These are phyloP conservation scores for Dictyostelium purpureum DNA, from an alignment of 78 protist genomes.

Conservation along the genomic window DNA sequence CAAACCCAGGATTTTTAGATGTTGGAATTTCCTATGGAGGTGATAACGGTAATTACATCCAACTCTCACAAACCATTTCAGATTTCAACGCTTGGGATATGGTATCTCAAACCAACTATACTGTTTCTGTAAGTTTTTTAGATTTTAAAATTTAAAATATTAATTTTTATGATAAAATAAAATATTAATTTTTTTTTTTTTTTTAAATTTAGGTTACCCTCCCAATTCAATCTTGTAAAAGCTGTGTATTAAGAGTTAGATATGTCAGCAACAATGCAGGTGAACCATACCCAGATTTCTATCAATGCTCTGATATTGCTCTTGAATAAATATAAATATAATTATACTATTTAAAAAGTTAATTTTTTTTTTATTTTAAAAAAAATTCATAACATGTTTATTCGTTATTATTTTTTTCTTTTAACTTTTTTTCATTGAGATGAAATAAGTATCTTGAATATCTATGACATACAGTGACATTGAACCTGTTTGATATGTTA, in stretches of 20 bases:
- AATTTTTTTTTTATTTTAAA: background rate
- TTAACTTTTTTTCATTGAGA: no score
- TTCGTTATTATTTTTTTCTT: no score
- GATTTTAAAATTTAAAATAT: background rate
- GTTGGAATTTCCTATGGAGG: conserved; percentile 49
- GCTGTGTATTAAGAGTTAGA: conserved; percentile 67
- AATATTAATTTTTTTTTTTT: no score
- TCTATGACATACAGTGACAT: no score
- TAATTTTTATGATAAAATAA: background rate
- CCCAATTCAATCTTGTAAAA: conserved; percentile 31
- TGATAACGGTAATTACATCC: conserved; percentile 17
- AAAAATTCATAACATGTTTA: no score
- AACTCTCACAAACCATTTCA: background rate
- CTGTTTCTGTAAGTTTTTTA: conserved; percentile 12
- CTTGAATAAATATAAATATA: no score
- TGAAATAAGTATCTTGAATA: no score
- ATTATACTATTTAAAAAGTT: no score
- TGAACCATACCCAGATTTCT: conserved; percentile 47
- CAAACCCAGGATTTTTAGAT: conserved; percentile 46
- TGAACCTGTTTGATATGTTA: no score
- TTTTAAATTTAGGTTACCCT: background rate
- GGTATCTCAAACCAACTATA: conserved; percentile 50
- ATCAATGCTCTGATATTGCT: conserved; percentile 53
- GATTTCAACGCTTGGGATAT: conserved; percentile 71
- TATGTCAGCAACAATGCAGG: conserved; percentile 30